Percentiles rank a stretch among this genome's conserved stretches.
phyloP scores from a whole-genome alignment of 768 basidiomycete species.

The Chalciporus piperatus region DNA sequence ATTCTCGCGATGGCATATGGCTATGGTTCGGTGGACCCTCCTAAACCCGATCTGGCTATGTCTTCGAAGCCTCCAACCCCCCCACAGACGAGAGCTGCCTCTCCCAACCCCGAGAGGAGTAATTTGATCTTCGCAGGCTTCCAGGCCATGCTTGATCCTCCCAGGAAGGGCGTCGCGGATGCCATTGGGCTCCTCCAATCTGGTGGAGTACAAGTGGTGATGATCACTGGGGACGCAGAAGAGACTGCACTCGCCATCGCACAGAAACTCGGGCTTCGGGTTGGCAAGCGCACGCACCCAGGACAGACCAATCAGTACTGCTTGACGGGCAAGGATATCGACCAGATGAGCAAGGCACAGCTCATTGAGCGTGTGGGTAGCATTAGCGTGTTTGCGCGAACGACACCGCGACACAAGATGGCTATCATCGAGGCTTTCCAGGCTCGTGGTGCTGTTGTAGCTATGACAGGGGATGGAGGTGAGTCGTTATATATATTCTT shows the following conservation, averaged over 20 bases:
- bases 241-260: conserved; percentile 89
- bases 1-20: conserved; percentile 94
- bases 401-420: conserved; percentile 98
- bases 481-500: conserved; percentile 36
- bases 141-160: conserved; percentile 94
- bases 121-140: conserved; percentile 90
- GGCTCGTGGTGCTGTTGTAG: conserved; percentile 82
- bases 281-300: conserved; percentile 45
- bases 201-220: conserved; percentile 93
- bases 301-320: conserved; percentile 38
- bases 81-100: conserved; percentile 28
- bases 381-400: conserved; percentile 90
- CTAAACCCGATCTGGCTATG: conserved; percentile 19
- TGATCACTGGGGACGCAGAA: conserved; percentile 97
- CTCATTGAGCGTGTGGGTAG: conserved; percentile 77
- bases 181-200: conserved; percentile 77
- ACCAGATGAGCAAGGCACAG: conserved; percentile 78
- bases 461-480: conserved; percentile 98
- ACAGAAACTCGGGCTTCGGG: conserved; percentile 74
- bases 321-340: conserved; percentile 81
- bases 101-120: conserved; percentile 35
- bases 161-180: conserved; percentile 89
- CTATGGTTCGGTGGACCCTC: conserved; percentile 53
- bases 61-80: conserved; percentile 20
- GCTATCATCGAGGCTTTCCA: conserved; percentile 94